These are phyloP conservation scores for Bisporella sp. DNA, from an alignment of 2,329 filamentous ascomycete species.

Conservation along the genomic window DNA sequence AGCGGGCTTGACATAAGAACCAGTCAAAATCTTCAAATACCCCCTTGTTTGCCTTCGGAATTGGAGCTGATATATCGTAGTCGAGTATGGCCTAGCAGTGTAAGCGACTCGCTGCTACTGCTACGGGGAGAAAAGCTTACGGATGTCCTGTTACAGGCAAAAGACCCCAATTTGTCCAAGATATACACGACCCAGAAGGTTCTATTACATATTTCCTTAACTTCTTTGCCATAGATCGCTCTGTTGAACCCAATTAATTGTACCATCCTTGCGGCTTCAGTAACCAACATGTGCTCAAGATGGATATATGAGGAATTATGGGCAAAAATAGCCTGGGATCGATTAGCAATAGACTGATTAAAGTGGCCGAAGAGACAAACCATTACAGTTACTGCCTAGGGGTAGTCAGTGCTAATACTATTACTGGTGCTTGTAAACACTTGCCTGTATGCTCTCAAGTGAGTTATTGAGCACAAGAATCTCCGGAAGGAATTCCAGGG, in stretches of 20 bases:
- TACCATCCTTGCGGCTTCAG: slow-evolving; percentile 30
- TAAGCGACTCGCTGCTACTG: neutral
- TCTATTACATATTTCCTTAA: slow-evolving; percentile 10
- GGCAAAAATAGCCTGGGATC: slow-evolving; percentile 29
- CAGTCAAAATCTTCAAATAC: slow-evolving; percentile 29
- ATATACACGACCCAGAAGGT: slow-evolving; percentile 35
- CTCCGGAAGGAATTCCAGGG: slow-evolving; percentile 31
- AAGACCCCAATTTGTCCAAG: slow-evolving; percentile 31
- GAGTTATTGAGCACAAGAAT: slow-evolving; percentile 18
- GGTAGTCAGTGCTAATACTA: neutral
- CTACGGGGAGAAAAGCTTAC: slow-evolving; percentile 16
- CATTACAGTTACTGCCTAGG: slow-evolving; percentile 10
- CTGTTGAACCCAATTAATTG: slow-evolving; percentile 27
- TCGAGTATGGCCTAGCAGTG: slow-evolving; percentile 28
- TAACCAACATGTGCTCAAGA: slow-evolving; percentile 27
- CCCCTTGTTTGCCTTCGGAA: slow-evolving; percentile 28
- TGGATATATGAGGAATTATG: slow-evolving; percentile 29
- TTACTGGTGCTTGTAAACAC: neutral
- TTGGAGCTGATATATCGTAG: slow-evolving; percentile 30
- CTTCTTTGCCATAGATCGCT: slow-evolving; percentile 7
- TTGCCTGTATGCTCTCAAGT: slow-evolving; percentile 22
- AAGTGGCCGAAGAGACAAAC: neutral
- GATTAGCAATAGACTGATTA: neutral
- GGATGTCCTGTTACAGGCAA: slow-evolving; percentile 26
- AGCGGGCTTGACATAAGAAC: slow-evolving; percentile 26